A percentile compares a stretch with the other conserved stretches of the same genome.
These are phyloP conservation scores for Simmondsia chinensis DNA, from an alignment of 148 eudicot species.

Conservation along the genomic window DNA sequence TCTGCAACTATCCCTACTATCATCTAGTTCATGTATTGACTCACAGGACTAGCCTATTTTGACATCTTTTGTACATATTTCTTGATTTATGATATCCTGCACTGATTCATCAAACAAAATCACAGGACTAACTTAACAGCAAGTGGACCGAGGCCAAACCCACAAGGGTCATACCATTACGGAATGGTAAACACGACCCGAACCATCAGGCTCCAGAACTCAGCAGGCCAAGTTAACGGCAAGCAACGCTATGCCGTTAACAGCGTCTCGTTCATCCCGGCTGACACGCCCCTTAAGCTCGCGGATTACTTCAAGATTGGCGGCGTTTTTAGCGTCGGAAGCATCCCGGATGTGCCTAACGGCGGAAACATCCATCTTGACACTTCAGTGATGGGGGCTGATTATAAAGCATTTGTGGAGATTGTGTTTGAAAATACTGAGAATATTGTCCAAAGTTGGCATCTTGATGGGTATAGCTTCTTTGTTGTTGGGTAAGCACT, in stretches of 20 bases:
- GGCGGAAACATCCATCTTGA: slow-evolving; percentile 63
- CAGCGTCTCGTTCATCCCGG: slow-evolving; percentile 73
- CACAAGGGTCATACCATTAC: slow-evolving; percentile 95
- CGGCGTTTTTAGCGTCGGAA: slow-evolving; percentile 73
- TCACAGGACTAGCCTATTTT: not conserved
- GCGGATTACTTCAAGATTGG: slow-evolving; percentile 83
- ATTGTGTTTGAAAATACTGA: slow-evolving; percentile 78
- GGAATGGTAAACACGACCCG: slow-evolving; percentile 79
- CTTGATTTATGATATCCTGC: not conserved
- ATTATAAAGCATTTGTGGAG: slow-evolving; percentile 69
- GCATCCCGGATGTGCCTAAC: slow-evolving; percentile 50
- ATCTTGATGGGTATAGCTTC: slow-evolving; percentile 80
- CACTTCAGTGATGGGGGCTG: slow-evolving; percentile 64
- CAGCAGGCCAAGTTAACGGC: slow-evolving; percentile 62
- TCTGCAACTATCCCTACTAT: no score
- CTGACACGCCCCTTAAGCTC: slow-evolving; percentile 85
- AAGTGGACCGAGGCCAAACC: slow-evolving; percentile 98
- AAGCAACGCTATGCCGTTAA: slow-evolving; percentile 92
- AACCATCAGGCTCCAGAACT: slow-evolving; percentile 63
- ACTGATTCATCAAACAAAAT: not conserved
- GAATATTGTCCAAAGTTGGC: slow-evolving; percentile 69
- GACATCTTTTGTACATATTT: not conserved
- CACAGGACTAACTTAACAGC: slow-evolving; percentile 83
- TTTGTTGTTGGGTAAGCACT: slow-evolving; percentile 85
- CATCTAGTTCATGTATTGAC: no score